These are phyloP conservation scores for baker's yeast (Saccharomyces cerevisiae) DNA, from an alignment of 805 yeast species.

Conservation along the genomic window DNA sequence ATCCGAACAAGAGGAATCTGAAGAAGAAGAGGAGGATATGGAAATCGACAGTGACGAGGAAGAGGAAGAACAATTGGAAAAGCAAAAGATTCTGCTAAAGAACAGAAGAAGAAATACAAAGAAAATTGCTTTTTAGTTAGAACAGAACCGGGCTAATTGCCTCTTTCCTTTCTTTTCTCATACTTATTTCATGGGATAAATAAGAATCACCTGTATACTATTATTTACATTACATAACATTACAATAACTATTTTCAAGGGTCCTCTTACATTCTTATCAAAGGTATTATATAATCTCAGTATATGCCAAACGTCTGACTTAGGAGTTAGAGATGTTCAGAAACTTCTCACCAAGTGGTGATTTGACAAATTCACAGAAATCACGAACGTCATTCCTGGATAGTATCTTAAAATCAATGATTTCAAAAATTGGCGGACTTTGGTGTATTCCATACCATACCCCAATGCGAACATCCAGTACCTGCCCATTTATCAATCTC, in stretches of 20 bases:
- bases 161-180: neutral
- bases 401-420: conserved; percentile 8
- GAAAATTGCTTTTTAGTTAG: conserved; percentile 31
- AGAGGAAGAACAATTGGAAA: conserved; percentile 39
- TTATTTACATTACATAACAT: conserved; percentile 5
- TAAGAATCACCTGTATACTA: neutral
- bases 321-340: neutral
- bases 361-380: conserved; percentile 6
- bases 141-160: neutral
- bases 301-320: neutral
- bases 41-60: conserved; percentile 46
- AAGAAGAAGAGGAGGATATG: conserved; percentile 40
- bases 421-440: conserved; percentile 7
- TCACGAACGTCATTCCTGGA: conserved; percentile 7
- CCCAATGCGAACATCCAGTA: conserved; percentile 11
- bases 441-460: conserved; percentile 3
- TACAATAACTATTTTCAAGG: neutral
- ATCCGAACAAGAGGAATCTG: conserved; percentile 38
- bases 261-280: neutral
- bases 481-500: conserved; percentile 9
- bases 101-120: conserved; percentile 39
- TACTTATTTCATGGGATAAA: conserved; percentile 2
- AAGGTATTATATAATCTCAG: neutral
- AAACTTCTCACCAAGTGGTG: conserved; percentile 3
- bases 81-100: conserved; percentile 54